phyloP scores from a whole-genome alignment of 768 basidiomycete genomes.

The Agaricus subrufescens region DNA sequence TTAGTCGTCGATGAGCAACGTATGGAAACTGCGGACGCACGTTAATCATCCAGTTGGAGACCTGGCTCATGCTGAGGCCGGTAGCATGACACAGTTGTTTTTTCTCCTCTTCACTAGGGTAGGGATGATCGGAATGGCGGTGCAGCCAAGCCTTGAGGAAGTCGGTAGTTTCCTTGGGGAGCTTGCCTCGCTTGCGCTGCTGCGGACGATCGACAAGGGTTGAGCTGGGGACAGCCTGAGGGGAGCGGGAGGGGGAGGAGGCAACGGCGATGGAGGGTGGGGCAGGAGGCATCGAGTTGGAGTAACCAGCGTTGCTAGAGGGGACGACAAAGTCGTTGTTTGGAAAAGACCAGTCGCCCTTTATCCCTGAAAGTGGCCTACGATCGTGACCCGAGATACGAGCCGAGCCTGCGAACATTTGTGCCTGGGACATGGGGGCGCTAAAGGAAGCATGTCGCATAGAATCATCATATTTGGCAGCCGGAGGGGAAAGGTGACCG shows the following conservation, averaged over 20 bases:
- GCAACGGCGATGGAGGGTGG: conserved; percentile 38
- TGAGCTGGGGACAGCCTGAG: conserved; percentile 46
- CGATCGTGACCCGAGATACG: conserved; percentile 71
- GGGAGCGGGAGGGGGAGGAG: conserved; percentile 49
- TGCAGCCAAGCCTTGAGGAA: conserved; percentile 87
- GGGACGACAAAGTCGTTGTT: conserved; percentile 53
- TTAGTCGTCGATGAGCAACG: no score
- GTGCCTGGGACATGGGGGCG: conserved; percentile 51
- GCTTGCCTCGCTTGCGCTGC: conserved; percentile 74
- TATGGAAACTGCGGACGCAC: conserved; percentile 27
- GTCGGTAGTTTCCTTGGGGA: conserved; percentile 88
- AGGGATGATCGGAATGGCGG: conserved; percentile 84
- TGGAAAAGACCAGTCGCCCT: conserved; percentile 71
- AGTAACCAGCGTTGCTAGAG: conserved; percentile 29
- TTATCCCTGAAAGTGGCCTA: conserved; percentile 50
- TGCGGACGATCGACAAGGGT: conserved; percentile 71
- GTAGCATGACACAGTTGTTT: conserved; percentile 85
- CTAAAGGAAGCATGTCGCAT: conserved; percentile 67
- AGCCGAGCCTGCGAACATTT: conserved; percentile 61
- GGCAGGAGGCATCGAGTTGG: conserved; percentile 41
- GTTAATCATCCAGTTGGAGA: conserved; percentile 94
- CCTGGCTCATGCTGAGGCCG: conserved; percentile 83
- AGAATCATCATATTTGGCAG: conserved; percentile 67
- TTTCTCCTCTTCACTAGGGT: conserved; percentile 88
- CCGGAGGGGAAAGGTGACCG: conserved; percentile 47